A percentile compares a stretch with the other conserved stretches of the same genome.
Evolutionary conservation across 352 stramenopile genomes (phyloP).

Genomic region (Phytopythium aichiense): DNA sequence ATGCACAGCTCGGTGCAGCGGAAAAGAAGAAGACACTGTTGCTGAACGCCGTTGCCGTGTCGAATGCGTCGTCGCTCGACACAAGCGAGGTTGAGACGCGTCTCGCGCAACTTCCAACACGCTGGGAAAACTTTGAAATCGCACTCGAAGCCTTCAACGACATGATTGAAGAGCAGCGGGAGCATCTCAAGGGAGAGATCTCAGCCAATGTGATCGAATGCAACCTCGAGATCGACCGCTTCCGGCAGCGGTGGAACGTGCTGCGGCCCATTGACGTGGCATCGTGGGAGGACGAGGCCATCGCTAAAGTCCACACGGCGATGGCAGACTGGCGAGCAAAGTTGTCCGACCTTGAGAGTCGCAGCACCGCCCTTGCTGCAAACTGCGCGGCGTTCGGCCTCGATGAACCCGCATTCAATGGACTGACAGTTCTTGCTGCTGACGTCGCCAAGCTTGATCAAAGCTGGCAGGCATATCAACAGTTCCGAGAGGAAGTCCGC

Average conservation of each 20-base stretch:
- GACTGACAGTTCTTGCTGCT: constrained; percentile 60
- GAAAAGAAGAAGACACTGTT: constrained; percentile 87
- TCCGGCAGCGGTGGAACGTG: constrained; percentile 84
- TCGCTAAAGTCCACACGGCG: constrained; percentile 76
- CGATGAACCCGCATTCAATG: constrained; percentile 77
- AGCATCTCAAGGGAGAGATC: constrained; percentile 88
- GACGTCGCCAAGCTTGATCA: constrained; percentile 66
- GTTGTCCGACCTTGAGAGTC: constrained; percentile 60
- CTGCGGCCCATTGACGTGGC: constrained; percentile 83
- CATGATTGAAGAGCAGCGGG: constrained; percentile 94
- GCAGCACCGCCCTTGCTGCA: constrained; percentile 49
- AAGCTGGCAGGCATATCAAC: constrained; percentile 86
- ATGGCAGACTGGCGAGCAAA: constrained; percentile 88
- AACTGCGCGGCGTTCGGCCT: constrained; percentile 91
- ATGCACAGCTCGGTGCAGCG: constrained; percentile 62
- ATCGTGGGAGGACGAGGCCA: constrained; percentile 64
- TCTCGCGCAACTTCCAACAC: constrained; percentile 69
- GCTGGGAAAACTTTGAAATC: constrained; percentile 94
- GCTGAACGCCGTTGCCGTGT: constrained; percentile 19
- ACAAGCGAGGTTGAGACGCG: constrained; percentile 74
- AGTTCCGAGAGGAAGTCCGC: constrained; percentile 81
- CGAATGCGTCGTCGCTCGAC: constrained; percentile 36
- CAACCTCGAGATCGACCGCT: constrained; percentile 89
- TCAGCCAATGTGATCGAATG: constrained; percentile 87
- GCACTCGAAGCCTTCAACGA: constrained; percentile 93